Conservation (phyloP, 164 flowering plant species). For the Vitis cinerea region DNA sequence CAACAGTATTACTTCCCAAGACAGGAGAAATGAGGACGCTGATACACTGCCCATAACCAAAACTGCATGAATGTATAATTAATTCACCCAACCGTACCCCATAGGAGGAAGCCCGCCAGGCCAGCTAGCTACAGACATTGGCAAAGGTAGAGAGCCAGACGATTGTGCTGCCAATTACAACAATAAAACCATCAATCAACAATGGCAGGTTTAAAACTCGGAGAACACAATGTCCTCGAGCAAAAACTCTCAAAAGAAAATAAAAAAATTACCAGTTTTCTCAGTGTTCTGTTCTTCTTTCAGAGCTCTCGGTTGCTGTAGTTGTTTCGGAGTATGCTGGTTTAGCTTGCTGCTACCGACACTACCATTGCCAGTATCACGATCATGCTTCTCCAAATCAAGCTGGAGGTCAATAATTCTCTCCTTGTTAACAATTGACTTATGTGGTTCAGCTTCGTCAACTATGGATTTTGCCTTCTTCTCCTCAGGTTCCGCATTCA, state of each 20-base stretch:
- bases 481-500: conserved; percentile 24
- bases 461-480: conserved; percentile 25
- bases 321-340: conserved; percentile 22
- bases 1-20: conserved; percentile 13
- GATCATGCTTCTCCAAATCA: conserved; percentile 60
- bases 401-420: conserved; percentile 50
- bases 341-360: conserved; percentile 22
- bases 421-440: conserved; percentile 31
- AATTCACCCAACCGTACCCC: conserved; percentile 37
- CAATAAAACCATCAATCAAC: neutral
- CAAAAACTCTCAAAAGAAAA: neutral
- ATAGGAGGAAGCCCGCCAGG: conserved; percentile 80
- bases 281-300: conserved; percentile 39
- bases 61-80: neutral
- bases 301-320: conserved; percentile 21
- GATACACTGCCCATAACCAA: neutral
- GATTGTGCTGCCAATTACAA: conserved; percentile 44
- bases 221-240: neutral
- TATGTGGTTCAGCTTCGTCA: conserved; percentile 39
- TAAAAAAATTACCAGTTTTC: conserved; percentile 52
- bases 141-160: conserved; percentile 46
- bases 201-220: neutral
- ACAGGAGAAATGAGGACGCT: neutral
- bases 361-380: conserved; percentile 22
- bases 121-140: conserved; percentile 76